Evolutionary conservation across 495 filamentous ascomycete species (phyloP).

Genomic region (Podospora tetraspora): DNA sequence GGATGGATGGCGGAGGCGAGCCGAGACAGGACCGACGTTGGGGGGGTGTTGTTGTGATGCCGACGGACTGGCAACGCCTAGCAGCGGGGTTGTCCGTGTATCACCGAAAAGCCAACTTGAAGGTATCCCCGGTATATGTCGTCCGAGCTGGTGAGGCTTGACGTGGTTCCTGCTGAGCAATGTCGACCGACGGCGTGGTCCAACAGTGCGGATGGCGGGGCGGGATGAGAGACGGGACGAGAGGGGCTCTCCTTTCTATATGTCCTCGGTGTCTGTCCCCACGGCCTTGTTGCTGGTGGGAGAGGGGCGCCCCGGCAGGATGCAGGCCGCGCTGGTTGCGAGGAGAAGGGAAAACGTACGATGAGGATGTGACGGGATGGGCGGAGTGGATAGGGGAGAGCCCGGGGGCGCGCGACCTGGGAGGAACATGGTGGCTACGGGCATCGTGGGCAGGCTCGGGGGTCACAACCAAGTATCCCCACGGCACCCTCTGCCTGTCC

Average conservation of each 20-base stretch:
- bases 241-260: not conserved
- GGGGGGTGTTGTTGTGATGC: not conserved
- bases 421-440: not conserved
- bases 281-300: not conserved
- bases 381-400: not conserved
- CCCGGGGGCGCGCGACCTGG: not conserved
- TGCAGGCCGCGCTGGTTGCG: not conserved
- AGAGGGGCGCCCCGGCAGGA: not conserved
- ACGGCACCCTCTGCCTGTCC: not conserved
- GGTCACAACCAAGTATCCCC: not conserved
- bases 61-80: slow-evolving; percentile 1
- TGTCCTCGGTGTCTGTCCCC: not conserved
- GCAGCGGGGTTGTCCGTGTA: not conserved
- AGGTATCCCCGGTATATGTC: not conserved
- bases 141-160: not conserved
- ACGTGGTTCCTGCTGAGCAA: not conserved
- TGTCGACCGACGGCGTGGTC: not conserved
- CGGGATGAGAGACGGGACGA: not conserved
- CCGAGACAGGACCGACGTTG: not conserved
- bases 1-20: not conserved
- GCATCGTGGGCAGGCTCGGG: not conserved
- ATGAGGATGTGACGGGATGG: not conserved
- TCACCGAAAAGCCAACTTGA: not conserved
- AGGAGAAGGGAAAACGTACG: not conserved
- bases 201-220: not conserved